A percentile compares a stretch with the other conserved stretches of the same genome.
Evolutionary conservation across 2,329 filamentous ascomycete genomes (phyloP).

Genomic region (Chlorencoelia australis): DNA sequence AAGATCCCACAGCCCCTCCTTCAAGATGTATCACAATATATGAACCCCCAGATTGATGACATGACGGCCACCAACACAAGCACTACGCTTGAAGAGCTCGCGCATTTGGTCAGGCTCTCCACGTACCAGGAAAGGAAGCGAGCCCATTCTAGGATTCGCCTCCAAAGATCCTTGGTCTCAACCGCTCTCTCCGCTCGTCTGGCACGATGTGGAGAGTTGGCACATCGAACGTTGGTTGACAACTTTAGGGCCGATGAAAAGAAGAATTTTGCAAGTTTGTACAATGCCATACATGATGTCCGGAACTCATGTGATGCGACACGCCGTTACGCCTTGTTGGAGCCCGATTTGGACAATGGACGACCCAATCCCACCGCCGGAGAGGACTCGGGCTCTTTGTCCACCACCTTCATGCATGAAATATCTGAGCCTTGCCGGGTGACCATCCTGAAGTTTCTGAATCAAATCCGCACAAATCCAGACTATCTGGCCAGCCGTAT

Average conservation of each 20-base stretch:
- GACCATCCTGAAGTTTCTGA: conserved; percentile 69
- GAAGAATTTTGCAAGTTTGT: conserved; percentile 62
- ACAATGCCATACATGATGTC: conserved; percentile 71
- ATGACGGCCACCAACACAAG: conserved; percentile 48
- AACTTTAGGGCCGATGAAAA: conserved; percentile 72
- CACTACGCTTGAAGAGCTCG: conserved; percentile 66
- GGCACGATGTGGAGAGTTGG: conserved; percentile 63
- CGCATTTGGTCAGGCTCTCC: conserved; percentile 66
- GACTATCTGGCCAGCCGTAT: conserved; percentile 81
- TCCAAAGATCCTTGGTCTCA: conserved; percentile 65
- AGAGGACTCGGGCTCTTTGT: conserved; percentile 35
- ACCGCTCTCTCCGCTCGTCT: conserved; percentile 66
- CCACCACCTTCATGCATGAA: conserved; percentile 53
- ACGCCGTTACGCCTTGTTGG: conserved; percentile 58
- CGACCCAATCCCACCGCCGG: conserved; percentile 25
- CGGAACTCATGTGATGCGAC: conserved; percentile 67
- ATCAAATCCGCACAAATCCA: conserved; percentile 73
- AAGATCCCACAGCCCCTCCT: conserved; percentile 40
- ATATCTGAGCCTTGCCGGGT: conserved; percentile 67
- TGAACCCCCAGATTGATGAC: conserved; percentile 43
- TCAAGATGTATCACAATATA: conserved; percentile 56
- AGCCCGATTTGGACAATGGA: conserved; percentile 57
- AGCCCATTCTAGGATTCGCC: conserved; percentile 58
- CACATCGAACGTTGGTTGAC: conserved; percentile 67
- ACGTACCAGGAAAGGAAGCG: conserved; percentile 77